Evolutionary conservation across 345 rosid genomes (phyloP), one percentile per base, ranked within the genome.

Genomic region (Dipteronia dyeriana): DNA sequence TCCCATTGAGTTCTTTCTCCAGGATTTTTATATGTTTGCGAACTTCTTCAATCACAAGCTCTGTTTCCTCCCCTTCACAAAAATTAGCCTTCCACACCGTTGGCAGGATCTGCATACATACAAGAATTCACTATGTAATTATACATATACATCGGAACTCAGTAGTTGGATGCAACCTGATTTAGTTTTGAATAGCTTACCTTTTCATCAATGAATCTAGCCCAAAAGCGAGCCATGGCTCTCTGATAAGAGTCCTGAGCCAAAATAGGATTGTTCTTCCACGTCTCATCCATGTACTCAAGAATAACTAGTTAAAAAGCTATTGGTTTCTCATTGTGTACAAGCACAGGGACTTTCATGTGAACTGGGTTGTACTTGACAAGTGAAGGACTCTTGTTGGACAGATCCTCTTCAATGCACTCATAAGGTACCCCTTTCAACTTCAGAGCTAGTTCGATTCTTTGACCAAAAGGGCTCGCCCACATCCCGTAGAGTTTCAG

Each of bases 151-250:
- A 34, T 34, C 6, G 6, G 38, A 34, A 34, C 38, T 34, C 38
- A 4, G 38, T 4, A 5, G 6, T 34, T 34, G 38, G 38, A 34
- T 34, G 38, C 38, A 34, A 34, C 38, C 38, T 34, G 38, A 34
- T 34, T 34, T 34, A 34, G 38, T 34, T 34, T 4, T 34, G 38
- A 34, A 34, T 4, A 34, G 6, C 38, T 34, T 34, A 34, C 86
- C 80, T 83, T 80, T 14, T 81, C 83, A 57, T 82, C 89, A 4
- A 79, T 67, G 78, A 81, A 74, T 5, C 73, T 78, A 7, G 83
- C 83, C 91, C 87, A 88, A 20, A 88, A 83, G 1, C 81, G 78
- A 80, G 87, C 82, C 74, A 71, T 43, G 76, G 88, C 85, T 80
- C 77, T 78, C 10, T 82, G 79, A 51, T 81, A 80, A 66, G 91